Conservation (phyloP, 2,329 filamentous ascomycete genomes). For the Coniosporium tulheliwenetii region DNA sequence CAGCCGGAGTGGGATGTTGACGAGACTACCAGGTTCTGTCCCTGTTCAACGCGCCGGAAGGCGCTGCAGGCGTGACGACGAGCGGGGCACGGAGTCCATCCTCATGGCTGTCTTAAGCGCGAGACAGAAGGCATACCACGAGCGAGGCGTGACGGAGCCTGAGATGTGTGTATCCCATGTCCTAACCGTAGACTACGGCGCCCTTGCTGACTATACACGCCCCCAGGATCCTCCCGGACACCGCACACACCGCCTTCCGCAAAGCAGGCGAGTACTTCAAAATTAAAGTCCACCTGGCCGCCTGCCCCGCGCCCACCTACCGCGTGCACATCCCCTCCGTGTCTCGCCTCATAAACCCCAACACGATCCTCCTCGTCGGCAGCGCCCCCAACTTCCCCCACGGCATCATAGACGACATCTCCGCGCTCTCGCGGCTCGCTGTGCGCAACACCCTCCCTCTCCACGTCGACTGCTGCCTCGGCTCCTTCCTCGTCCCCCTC, state of each 20-base stretch:
- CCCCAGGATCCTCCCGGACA: conserved; percentile 75
- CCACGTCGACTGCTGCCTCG: conserved; percentile 95
- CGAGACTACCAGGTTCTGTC: conserved; percentile 37
- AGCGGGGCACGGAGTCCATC: conserved; percentile 94
- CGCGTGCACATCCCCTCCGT: conserved; percentile 70
- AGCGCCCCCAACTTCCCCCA: conserved; percentile 97
- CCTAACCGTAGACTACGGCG: not conserved
- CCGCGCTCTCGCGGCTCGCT: conserved; percentile 69
- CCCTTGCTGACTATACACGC: not conserved
- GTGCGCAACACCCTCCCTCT: conserved; percentile 66
- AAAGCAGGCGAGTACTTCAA: conserved; percentile 94
- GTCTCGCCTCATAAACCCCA: conserved; percentile 75
- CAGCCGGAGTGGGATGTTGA: conserved; percentile 1
- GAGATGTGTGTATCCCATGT: conserved; percentile 55
- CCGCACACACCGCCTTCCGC: conserved; percentile 88
- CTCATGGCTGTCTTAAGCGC: conserved; percentile 88
- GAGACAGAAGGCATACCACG: conserved; percentile 71
- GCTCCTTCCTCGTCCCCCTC: conserved; percentile 86
- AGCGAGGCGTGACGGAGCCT: conserved; percentile 78
- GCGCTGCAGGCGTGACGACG: conserved; percentile 75
- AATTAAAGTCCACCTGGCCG: conserved; percentile 82
- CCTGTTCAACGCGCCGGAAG: conserved; percentile 79
- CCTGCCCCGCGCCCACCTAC: conserved; percentile 71
- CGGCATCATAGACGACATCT: conserved; percentile 92
- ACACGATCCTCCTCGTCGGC: conserved; percentile 85